Conservation (phyloP, 1,139 yeast species). For the Geotrichum aggregatum region DNA sequence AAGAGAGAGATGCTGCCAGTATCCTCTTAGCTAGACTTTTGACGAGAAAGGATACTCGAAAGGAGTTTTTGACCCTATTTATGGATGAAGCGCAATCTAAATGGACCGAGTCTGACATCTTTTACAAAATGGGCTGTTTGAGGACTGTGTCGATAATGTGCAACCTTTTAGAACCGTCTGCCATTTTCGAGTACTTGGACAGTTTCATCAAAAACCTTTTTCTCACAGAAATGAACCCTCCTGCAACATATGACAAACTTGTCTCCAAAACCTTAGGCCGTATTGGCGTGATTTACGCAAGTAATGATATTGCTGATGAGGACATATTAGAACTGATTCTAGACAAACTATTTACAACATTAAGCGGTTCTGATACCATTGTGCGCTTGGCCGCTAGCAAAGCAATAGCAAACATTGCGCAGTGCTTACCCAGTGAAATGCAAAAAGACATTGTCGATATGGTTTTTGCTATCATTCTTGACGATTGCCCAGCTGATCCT, state of each 20-base stretch:
- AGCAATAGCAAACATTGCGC: conserved; percentile 43
- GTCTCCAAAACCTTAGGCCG: conserved; percentile 41
- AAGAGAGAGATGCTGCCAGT: conserved; percentile 48
- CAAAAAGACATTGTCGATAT: conserved; percentile 38
- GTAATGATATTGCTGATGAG: conserved; percentile 8
- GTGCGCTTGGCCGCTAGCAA: conserved; percentile 48
- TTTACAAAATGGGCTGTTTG: conserved; percentile 28
- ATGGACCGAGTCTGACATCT: conserved; percentile 13
- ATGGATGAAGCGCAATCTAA: conserved; percentile 16
- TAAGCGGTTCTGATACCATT: conserved; percentile 41
- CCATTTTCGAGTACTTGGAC: conserved; percentile 10
- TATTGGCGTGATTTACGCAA: conserved; percentile 25
- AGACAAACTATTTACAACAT: conserved; percentile 17
- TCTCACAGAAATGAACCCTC: neutral
- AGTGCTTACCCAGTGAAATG: conserved; percentile 34
- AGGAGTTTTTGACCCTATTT: conserved; percentile 25
- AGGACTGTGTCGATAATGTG: conserved; percentile 27
- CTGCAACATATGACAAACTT: conserved; percentile 24
- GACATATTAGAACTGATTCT: conserved; percentile 8
- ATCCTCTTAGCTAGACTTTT: conserved; percentile 43
- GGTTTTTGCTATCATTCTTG: conserved; percentile 35
- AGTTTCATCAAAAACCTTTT: neutral
- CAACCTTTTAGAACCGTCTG: conserved; percentile 22
- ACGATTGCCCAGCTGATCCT: conserved; percentile 20
- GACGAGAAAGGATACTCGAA: conserved; percentile 39